Evolutionary conservation across 306 rosid species (phyloP), one percentile per base, ranked within the genome.

Genomic region (Parietaria judaica): DNA sequence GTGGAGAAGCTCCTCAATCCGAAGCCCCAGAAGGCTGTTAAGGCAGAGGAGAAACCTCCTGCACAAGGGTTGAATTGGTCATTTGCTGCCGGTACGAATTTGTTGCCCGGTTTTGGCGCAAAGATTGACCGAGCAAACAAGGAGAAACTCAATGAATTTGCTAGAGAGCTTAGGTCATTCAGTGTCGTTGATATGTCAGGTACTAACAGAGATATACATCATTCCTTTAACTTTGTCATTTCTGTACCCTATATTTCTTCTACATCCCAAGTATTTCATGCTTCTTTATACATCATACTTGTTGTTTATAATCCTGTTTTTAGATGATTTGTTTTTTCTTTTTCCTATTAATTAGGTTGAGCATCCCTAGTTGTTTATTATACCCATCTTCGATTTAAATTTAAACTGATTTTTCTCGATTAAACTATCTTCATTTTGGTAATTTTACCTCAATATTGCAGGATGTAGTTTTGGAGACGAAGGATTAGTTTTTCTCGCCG

Each of bases 391-490:
- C 39, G 14, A 48, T 53, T 34, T 36, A 45, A 35, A 37, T 14
- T n/a, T 38, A 3, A 52, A 15, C 6, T 8, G 3, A 49, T 49
- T 10, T 14, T 49, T 49, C 12, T 14, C 12, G 52, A 49, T 9
- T 3, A 49, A 49, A 10, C 14, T 49, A 49, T 6, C 14, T 13
- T 66, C 53, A 11, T 13, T 14, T 51, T 11, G 47, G 51, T 43
- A 43, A 66, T 23, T 56, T 4, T 14, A 47, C n/a, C n/a, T n/a
- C n/a, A 35, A 39, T 67, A 70, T 81, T 71, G 69, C 86, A 92
- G 99, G 90, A n/a, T 91, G 85, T 66, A 92, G 82, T 81, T 88
- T 92, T 75, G 95, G 99, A 37, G 94, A 92, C 74, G 96, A 92
- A 63, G 99, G 99, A 44, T 70, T 92, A 56, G 81, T 86, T 80